Evolutionary conservation across 2,329 filamentous ascomycete genomes (phyloP).

Genomic region (Cadophora sp.): DNA sequence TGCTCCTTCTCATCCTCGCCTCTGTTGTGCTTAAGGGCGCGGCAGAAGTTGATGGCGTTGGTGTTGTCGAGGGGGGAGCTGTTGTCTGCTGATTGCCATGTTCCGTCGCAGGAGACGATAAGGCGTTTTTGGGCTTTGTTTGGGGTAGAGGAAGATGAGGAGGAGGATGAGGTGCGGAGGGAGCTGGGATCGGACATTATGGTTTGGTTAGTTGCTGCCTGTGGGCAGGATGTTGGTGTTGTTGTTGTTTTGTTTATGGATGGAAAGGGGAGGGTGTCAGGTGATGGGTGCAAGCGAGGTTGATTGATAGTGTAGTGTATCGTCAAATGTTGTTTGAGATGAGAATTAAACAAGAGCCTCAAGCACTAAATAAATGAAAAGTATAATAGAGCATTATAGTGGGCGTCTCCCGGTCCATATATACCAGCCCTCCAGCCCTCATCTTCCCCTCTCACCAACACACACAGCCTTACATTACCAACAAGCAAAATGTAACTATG

Average conservation of each 20-base stretch:
- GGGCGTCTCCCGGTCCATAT: background rate
- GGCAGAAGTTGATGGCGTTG: slow-evolving; percentile 23
- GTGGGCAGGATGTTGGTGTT: background rate
- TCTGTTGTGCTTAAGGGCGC: slow-evolving; percentile 13
- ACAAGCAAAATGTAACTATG: background rate
- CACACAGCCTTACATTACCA: background rate
- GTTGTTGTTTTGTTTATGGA: slow-evolving; percentile 3
- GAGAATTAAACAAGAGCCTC: background rate
- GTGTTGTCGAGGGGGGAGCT: slow-evolving; percentile 8
- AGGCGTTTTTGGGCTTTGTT: slow-evolving; percentile 10
- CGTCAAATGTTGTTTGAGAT: too few relatives aligned
- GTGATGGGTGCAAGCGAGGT: background rate
- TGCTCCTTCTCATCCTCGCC: slow-evolving; percentile 22
- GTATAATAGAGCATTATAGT: background rate
- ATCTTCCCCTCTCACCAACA: background rate
- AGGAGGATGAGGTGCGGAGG: background rate
- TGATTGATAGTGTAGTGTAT: background rate
- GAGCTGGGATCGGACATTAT: background rate
- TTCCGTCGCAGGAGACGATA: slow-evolving; percentile 28
- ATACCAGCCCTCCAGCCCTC: background rate
- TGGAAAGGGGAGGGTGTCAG: background rate
- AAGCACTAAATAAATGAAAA: background rate
- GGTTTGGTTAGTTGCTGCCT: background rate
- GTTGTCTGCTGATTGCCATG: slow-evolving; percentile 25
- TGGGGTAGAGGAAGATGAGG: background rate